These are phyloP conservation scores for Globisporangium emineosum DNA, from an alignment of 352 stramenopile genomes.

Conservation along the genomic window DNA sequence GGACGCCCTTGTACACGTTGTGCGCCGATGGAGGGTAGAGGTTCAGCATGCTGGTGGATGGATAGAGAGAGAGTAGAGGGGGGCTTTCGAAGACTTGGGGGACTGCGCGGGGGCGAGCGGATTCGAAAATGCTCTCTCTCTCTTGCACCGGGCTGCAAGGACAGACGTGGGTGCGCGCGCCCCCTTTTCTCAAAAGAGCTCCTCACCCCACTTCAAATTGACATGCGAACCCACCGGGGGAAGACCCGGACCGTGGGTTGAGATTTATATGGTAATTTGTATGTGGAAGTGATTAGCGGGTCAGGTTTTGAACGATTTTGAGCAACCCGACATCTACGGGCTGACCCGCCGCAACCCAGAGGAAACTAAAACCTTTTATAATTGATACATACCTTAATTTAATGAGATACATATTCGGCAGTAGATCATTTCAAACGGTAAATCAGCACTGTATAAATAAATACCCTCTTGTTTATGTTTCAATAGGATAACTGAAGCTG, in stretches of 20 bases:
- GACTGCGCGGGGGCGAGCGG: conserved; percentile 12
- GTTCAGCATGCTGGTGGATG: conserved; percentile 61
- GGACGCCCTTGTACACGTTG: conserved; percentile 49
- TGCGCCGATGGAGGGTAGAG: conserved; percentile 72
- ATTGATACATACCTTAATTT: background rate
- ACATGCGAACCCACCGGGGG: background rate
- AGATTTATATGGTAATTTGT: background rate
- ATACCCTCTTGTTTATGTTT: background rate
- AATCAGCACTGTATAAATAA: conserved; percentile 13
- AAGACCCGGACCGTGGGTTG: background rate
- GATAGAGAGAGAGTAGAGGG: background rate
- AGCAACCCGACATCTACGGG: background rate
- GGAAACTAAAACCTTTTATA: background rate
- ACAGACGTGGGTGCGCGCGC: background rate
- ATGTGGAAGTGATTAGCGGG: background rate
- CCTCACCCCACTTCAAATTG: background rate
- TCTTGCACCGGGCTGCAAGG: background rate
- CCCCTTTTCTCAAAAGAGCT: background rate
- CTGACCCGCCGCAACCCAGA: background rate
- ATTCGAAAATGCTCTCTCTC: conserved; percentile 30
- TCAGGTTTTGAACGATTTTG: background rate
- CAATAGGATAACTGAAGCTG: background rate
- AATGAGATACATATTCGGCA: background rate
- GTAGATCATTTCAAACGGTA: background rate
- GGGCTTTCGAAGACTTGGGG: conserved; percentile 1